phyloP scores from a whole-genome alignment of 2,329 filamentous ascomycete species.

The Paecilomyces sp. region DNA sequence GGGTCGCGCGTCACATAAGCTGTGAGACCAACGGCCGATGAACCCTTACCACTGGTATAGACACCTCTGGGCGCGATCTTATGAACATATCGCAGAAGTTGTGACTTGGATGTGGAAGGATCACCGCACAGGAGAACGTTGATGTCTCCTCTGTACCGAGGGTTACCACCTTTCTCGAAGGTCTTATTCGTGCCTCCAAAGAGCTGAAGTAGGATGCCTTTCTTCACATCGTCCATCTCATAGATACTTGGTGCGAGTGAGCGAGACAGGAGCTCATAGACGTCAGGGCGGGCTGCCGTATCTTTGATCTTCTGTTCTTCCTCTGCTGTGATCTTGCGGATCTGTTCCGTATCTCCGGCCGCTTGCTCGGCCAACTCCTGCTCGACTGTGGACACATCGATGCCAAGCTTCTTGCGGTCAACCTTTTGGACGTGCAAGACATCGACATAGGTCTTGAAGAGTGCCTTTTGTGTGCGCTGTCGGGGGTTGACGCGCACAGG shows the following conservation, averaged over 20 bases:
- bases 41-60: conserved; percentile 70
- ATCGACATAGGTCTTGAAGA: conserved; percentile 98
- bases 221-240: conserved; percentile 98
- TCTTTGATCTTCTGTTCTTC: conserved; percentile 83
- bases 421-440: conserved; percentile 94
- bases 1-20: conserved; percentile 71
- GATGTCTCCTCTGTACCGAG: conserved; percentile 94
- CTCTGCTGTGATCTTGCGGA: conserved; percentile 73
- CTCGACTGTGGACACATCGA: conserved; percentile 81
- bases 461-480: conserved; percentile 83
- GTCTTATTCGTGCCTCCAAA: conserved; percentile 98
- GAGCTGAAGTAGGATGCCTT: conserved; percentile 90
- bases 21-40: conserved; percentile 67
- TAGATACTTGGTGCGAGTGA: conserved; percentile 93
- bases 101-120: conserved; percentile 92
- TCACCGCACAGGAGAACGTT: conserved; percentile 96
- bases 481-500: conserved; percentile 90
- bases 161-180: conserved; percentile 92
- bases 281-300: conserved; percentile 71
- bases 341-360: conserved; percentile 69
- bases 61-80: conserved; percentile 89
- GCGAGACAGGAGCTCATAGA: conserved; percentile 86
- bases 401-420: conserved; percentile 88
- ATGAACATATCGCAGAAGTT: conserved; percentile 89
- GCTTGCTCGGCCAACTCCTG: conserved; percentile 69